Evolutionary conservation across 331 rosid genomes (phyloP).

Genomic region (Rosa hybrid): DNA sequence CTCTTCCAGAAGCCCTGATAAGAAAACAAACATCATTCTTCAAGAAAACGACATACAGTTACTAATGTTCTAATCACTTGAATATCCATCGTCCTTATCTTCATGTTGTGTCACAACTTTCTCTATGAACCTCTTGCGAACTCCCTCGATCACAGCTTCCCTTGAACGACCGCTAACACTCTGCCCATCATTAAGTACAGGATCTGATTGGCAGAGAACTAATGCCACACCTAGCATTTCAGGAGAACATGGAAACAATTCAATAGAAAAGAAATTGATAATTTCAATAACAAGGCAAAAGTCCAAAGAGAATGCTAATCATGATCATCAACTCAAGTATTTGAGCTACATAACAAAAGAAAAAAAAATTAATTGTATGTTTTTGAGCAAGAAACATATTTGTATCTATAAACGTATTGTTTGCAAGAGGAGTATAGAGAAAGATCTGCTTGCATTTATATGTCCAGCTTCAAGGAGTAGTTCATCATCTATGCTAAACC

Average conservation of each 20-base stretch:
- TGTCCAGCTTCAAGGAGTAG: neutral
- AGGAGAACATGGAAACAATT: neutral
- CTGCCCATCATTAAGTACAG: slow-evolving; percentile 85
- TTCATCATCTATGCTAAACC: neutral
- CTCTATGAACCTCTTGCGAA: slow-evolving; percentile 74
- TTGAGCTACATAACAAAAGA: no score
- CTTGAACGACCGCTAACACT: slow-evolving; percentile 58
- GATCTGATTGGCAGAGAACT: slow-evolving; percentile 86
- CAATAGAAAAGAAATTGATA: neutral
- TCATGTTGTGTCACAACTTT: slow-evolving; percentile 79
- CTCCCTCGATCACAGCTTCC: slow-evolving; percentile 75
- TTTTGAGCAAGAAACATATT: neutral
- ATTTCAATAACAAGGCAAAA: no score
- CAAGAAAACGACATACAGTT: neutral
- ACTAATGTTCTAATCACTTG: slow-evolving; percentile 60
- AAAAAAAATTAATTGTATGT: neutral
- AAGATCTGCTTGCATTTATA: neutral
- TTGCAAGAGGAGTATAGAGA: neutral
- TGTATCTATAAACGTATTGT: neutral
- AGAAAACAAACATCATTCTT: neutral
- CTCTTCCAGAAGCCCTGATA: neutral
- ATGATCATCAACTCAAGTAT: neutral
- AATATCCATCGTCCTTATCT: slow-evolving; percentile 63
- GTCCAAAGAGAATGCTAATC: neutral
- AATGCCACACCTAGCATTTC: slow-evolving; percentile 73